These are phyloP conservation scores for Fraxinus excelsior DNA, from an alignment of 257 asterid species.

Conservation along the genomic window DNA sequence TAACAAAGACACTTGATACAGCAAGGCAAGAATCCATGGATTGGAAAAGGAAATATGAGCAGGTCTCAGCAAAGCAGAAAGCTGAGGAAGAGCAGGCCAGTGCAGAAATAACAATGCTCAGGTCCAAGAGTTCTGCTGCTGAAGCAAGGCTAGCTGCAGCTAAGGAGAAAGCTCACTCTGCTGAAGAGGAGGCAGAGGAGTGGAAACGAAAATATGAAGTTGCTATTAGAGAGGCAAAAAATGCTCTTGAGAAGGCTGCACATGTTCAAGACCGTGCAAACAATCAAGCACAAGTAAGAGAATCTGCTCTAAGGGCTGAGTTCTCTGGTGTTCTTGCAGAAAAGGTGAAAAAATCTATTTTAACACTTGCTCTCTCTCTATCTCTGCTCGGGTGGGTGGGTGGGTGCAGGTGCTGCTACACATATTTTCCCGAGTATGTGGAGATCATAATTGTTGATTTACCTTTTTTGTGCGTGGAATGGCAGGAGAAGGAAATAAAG, in stretches of 20 bases:
- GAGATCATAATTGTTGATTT: constrained; percentile 20
- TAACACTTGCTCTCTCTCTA: constrained; percentile 9
- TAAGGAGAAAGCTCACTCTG: constrained; percentile 87
- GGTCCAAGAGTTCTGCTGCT: constrained; percentile 86
- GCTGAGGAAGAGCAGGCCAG: constrained; percentile 75
- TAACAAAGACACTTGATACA: constrained; percentile 64
- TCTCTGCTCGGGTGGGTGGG: not conserved
- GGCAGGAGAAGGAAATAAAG: constrained; percentile 84
- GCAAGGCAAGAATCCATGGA: constrained; percentile 69
- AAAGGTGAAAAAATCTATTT: constrained; percentile 55
- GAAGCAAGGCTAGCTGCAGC: constrained; percentile 98
- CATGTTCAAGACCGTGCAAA: constrained; percentile 79
- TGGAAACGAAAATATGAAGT: constrained; percentile 89
- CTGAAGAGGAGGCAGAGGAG: constrained; percentile 94
- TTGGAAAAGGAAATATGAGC: constrained; percentile 89
- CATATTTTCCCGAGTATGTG: not conserved
- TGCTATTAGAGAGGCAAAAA: constrained; percentile 83
- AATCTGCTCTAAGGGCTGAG: constrained; percentile 80
- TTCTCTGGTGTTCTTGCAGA: constrained; percentile 63
- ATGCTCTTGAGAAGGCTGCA: constrained; percentile 92
- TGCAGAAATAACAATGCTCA: constrained; percentile 76
- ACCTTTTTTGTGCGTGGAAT: constrained; percentile 22
- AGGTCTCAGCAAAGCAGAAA: constrained; percentile 60
- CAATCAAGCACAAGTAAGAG: constrained; percentile 76
- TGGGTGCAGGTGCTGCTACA: constrained; percentile 1